Conservation (phyloP, 805 yeast species). For the baker's yeast (Saccharomyces cerevisiae) region DNA sequence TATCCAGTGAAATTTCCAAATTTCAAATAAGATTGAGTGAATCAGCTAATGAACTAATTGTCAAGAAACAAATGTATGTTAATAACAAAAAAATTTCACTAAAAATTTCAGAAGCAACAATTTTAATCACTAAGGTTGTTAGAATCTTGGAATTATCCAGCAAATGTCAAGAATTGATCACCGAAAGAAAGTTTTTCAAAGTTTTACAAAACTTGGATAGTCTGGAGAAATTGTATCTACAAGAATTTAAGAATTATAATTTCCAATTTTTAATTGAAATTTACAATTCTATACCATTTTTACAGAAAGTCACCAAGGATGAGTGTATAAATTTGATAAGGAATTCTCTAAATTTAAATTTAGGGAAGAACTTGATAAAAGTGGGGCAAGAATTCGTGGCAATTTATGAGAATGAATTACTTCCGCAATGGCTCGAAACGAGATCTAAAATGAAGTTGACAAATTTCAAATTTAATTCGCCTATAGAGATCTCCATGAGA, state of each 20-base stretch:
- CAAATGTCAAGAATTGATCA: conserved; percentile 72
- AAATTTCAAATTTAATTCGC: conserved; percentile 66
- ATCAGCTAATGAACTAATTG: conserved; percentile 59
- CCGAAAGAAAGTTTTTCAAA: conserved; percentile 67
- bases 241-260: conserved; percentile 62
- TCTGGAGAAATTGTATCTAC: conserved; percentile 57
- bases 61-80: conserved; percentile 50
- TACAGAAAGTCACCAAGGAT: conserved; percentile 63
- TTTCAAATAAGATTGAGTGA: conserved; percentile 52
- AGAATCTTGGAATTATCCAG: conserved; percentile 81
- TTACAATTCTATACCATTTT: conserved; percentile 65
- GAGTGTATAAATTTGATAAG: conserved; percentile 61
- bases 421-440: conserved; percentile 45
- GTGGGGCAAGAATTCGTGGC: conserved; percentile 35
- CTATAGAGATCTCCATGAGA: conserved; percentile 74
- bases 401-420: conserved; percentile 51
- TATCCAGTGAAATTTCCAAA: conserved; percentile 42
- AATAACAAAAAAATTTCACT: conserved; percentile 54
- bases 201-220: conserved; percentile 80
- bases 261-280: conserved; percentile 58
- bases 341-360: conserved; percentile 53
- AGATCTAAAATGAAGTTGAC: conserved; percentile 47
- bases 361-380: conserved; percentile 49
- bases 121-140: conserved; percentile 61
- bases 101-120: conserved; percentile 64